phyloP scores from a whole-genome alignment of 768 basidiomycete species.

The Phylloporus sp. region DNA sequence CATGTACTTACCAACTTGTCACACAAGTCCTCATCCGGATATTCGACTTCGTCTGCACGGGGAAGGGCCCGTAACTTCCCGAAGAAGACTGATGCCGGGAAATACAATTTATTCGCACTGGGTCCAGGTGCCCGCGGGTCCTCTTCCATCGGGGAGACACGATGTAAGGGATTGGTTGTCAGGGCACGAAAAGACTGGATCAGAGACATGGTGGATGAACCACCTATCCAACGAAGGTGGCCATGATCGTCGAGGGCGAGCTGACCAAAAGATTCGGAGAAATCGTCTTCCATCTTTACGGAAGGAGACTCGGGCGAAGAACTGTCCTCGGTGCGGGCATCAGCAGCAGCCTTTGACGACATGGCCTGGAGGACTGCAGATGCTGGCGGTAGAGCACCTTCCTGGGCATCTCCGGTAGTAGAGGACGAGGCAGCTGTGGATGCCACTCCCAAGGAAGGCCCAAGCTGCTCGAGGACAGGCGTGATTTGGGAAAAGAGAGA shows the following conservation, averaged over 20 bases:
- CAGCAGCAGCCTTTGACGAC: constrained; percentile 35
- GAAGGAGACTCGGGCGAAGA: constrained; percentile 32
- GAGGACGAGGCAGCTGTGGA: constrained; percentile 31
- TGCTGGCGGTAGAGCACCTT: constrained; percentile 21
- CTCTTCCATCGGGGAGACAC: constrained; percentile 80
- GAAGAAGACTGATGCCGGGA: constrained; percentile 83
- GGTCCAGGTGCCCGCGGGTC: constrained; percentile 75
- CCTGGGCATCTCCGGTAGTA: constrained; percentile 9
- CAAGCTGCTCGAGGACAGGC: constrained; percentile 70
- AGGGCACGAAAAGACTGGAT: constrained; percentile 81
- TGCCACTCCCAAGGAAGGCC: constrained; percentile 47
- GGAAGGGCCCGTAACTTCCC: constrained; percentile 82
- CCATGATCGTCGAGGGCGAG: constrained; percentile 86
- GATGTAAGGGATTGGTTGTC: constrained; percentile 68
- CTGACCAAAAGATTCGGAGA: constrained; percentile 82
- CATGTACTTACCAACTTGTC: constrained; percentile 68
- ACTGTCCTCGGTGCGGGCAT: constrained; percentile 30
- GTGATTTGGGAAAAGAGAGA: constrained; percentile 78
- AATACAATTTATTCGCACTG: constrained; percentile 80
- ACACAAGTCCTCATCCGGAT: constrained; percentile 76
- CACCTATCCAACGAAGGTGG: constrained; percentile 88
- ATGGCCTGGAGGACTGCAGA: constrained; percentile 32
- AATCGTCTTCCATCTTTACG: constrained; percentile 54
- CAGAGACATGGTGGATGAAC: constrained; percentile 87
- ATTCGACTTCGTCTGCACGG: constrained; percentile 81